phyloP scores from a whole-genome alignment of 495 filamentous ascomycete genomes.

The Lineolata rhizophorae region DNA sequence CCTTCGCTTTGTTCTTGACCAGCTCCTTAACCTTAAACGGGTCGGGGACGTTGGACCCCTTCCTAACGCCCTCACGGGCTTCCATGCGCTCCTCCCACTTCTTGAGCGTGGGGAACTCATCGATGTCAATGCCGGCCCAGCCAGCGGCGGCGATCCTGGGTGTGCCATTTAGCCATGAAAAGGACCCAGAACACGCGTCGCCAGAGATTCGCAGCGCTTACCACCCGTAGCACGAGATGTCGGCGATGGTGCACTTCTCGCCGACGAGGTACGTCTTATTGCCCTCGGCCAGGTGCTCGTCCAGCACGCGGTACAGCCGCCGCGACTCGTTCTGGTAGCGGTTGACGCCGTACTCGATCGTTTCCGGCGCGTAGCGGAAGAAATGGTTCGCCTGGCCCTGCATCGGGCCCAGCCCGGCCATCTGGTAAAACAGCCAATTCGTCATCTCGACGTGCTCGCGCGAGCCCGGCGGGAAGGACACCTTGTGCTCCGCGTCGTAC shows the following conservation, averaged over 20 bases:
- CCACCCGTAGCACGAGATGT: constrained; percentile 65
- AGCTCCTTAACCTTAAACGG: constrained; percentile 43
- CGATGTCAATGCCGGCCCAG: constrained; percentile 54
- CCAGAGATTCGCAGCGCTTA: constrained; percentile 2
- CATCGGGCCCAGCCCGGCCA: constrained; percentile 77
- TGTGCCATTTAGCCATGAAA: too few species aligned
- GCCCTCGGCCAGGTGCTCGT: constrained; percentile 41
- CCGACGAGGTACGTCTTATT: constrained; percentile 43
- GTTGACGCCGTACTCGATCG: constrained; percentile 65
- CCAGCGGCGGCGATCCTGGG: constrained; percentile 21
- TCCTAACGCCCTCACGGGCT: constrained; percentile 45
- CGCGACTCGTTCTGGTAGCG: constrained; percentile 66
- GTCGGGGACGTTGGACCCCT: constrained; percentile 56
- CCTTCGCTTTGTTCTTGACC: constrained; percentile 41
- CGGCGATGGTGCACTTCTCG: constrained; percentile 51
- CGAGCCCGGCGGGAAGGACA: constrained; percentile 54
- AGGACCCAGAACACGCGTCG: too few species aligned
- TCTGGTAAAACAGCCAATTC: constrained; percentile 47
- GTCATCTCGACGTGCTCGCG: constrained; percentile 59
- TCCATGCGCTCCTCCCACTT: constrained; percentile 46
- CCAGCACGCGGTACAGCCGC: constrained; percentile 59
- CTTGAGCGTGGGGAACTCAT: constrained; percentile 49
- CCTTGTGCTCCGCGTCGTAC: constrained; percentile 68
- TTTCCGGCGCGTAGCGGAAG: constrained; percentile 64
- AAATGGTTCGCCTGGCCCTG: constrained; percentile 62